Evolutionary conservation across 768 basidiomycete species (phyloP), one percentile per base, ranked within the genome.

Genomic region (Rhizopogon vinicolor): DNA sequence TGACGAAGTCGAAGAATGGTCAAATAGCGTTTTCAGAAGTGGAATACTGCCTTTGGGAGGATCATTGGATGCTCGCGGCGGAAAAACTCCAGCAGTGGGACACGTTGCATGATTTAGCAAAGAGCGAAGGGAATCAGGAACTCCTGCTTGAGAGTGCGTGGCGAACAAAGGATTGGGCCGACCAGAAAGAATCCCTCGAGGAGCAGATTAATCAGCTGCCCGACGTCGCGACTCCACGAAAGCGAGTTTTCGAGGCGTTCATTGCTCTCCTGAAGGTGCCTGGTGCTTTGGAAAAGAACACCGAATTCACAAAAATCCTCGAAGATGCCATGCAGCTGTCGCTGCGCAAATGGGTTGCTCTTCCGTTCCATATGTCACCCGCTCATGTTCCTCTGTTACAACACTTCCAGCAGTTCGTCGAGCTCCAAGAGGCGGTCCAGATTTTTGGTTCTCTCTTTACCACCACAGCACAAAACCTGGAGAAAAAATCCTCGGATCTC

Each of bases 81-180:
- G 92, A 96, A 73, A 99, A 99, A 70, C 76, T 99, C 16, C 97
- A 98, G 66, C 91, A 97, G 58, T 99, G 97, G 97, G 97, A 99
- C 56, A 83, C 89, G 19, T 79, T 99, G 4, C 84, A 90, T 59
- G 97, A 99, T 51, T 82, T 99, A 18, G 93, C 93, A 1, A 85
- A 86, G 61, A 83, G 78, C 53, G 96, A 98, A 70, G 84, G 83
- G 28, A 97, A 98, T 64, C 84, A 92, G 55, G 97, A 99, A 65
- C 74, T 99, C 41, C 78, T 92, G 65, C 78, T 99, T 41, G 97
- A 99, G 69, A 90, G 93, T 63, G 93, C 94, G 3, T 99, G 97
- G 97, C 78, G 97, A 57, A 86, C 80, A 39, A 89, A 85, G 63
- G 93, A 98, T 65, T 99, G 97, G 97, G 81, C 85, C 6, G 87